Conservation (phyloP, 768 basidiomycete genomes). For the Mycena filopes region DNA sequence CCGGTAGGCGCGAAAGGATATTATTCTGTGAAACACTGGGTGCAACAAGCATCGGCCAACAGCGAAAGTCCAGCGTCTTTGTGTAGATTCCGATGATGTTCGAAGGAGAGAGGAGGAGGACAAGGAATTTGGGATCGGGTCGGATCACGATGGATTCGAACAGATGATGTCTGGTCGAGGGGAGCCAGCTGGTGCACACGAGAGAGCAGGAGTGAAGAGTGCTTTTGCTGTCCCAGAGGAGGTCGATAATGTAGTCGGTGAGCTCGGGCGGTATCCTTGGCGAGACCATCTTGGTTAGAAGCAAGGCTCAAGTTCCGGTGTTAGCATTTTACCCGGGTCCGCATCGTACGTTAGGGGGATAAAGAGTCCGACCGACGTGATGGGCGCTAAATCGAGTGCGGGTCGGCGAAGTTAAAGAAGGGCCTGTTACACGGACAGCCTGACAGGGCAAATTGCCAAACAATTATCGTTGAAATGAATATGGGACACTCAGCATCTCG, state of each 20-base stretch:
- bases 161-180: background rate
- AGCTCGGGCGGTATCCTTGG: constrained; percentile 1
- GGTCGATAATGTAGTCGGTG: background rate
- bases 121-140: background rate
- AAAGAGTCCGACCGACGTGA: too few species aligned
- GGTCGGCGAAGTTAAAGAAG: too few species aligned
- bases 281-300: background rate
- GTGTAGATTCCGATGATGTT: background rate
- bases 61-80: background rate
- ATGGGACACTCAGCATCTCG: too few species aligned
- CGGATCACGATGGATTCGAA: background rate
- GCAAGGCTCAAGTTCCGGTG: too few species aligned
- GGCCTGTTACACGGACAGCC: too few species aligned
- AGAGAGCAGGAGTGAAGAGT: background rate
- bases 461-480: too few species aligned
- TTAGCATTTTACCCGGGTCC: too few species aligned
- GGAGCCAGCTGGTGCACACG: background rate
- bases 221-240: background rate
- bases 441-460: too few species aligned
- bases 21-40: background rate
- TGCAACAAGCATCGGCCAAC: background rate
- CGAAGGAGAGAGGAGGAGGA: background rate
- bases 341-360: too few species aligned
- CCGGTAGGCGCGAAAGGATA: background rate
- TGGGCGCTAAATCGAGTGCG: too few species aligned